Evolutionary conservation across 441 rosid species (phyloP), one percentile per base, ranked within the genome.

Genomic region (Metrosideros polymorpha): DNA sequence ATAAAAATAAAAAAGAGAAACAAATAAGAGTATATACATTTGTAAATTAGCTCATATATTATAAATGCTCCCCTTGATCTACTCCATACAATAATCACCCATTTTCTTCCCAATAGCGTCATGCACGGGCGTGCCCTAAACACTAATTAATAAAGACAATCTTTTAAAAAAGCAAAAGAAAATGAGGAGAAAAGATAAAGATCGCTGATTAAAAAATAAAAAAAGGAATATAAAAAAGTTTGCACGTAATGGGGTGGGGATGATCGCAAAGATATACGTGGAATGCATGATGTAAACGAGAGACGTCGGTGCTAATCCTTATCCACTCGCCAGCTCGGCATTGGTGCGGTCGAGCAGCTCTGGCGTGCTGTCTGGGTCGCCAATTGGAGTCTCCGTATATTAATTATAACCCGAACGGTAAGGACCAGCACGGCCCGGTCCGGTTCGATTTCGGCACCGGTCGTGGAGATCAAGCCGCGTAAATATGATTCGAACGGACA

Each of bases 281-380:
- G 24, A 17, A 24, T 30, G 32, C 27, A n/a, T 7, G 12, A 27
- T 55, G 47, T 43, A 22, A 43, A 27, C 49, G 75, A 43, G 75
- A 57, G 32, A 9, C 19, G 85, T 39, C 17, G 29, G 43, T 7
- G 53, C 57, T 12, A 4, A 22, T 19, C 54, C 87, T 88, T 87
- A 84, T 87, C 91, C 90, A 24, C 14, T 84, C 75, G 87, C 89
- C 89, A 82, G 90, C 84, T 84, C 52, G 84, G 86, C 77, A 24
- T 29, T 76, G 63, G 85, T 75, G 75, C 45, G 84, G 42, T 85
- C 55, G 35, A 22, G 15, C 79, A 25, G 71, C 82, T 7, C 27
- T 83, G 83, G 85, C 82, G 84, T 71, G 89, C 88, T 85, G 89
- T 79, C n/a, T n/a, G n/a, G n/a, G n/a, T n/a, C n/a, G n/a, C n/a